Base-by-base conservation (phyloP, 2,329 filamentous ascomycete genomes). In the Talaromyces islandicus region DNA sequence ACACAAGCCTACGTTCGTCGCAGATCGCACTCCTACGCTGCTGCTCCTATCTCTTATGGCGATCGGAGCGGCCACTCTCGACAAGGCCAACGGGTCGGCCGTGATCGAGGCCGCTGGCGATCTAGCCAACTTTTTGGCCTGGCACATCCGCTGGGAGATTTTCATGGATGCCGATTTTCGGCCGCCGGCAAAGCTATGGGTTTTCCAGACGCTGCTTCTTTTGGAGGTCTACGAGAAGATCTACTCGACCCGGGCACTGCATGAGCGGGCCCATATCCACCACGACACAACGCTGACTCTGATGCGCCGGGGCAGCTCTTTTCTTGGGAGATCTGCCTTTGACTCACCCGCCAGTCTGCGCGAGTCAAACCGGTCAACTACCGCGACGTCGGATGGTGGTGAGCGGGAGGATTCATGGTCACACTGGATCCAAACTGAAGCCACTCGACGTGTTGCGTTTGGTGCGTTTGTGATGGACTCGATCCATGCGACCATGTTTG, bases 191-290 rank as follows among this genome's bases (percentile, higher is more conserved):
- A 96, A 96, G 75, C 78, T 99, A 7, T 99, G 93, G 93, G 86
- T 96, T 0, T 97, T 97, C 77, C 94, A 97, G 72, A 88, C 93
- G 1, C 78, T 97, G 56, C 80, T 97, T 4, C 81, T 97, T 5
- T 81, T 97, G 12, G 94, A 99, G 72, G 79, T 96, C 0, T 97
- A 96, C 69, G 94, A 99, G 77, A 99, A 99, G 80, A 94, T 96
- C 89, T 97, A 93, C 73, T 94, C 92, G 43, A 96, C 93, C 0
- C 85, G 92, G 64, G 88, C 91, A 61, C 80, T 97, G 32, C 94
- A 99, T 73, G 94, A 99, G 75, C 84, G 94, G 65, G 93, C 93
- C 1, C 93, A 97, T 68, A 96, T 97, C 52, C 93, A 97, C 69
- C 94, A 99, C 71, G 93, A 93, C 14, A 97, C 93, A 0, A 97